Base-by-base conservation (phyloP, 306 rosid species). In the Trifolium pratense region DNA sequence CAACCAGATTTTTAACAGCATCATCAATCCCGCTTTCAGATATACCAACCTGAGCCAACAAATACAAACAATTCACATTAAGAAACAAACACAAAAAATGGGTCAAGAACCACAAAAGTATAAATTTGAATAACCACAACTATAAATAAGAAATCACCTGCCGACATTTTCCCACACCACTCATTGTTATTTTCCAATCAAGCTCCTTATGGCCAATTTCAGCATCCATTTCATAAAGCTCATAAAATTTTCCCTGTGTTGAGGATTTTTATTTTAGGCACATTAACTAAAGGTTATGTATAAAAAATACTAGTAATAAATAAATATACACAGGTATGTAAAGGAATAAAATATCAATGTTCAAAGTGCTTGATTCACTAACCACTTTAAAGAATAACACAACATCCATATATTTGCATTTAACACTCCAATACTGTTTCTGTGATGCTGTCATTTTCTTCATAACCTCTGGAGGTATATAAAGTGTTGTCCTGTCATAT, bases 151-250 rank as follows among this genome's bases (percentile, higher is more conserved):
- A 81, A 77, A 73, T 74, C 71, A 91, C 98, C 98, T 94, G 98
- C 68, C 96, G 92, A 62, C 98, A 94, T 84, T 91, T 94, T 76
- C 98, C 98, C 56, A 94, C 97, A 11, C 98, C 98, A 62, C 98
- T 91, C 9, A 94, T 73, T 64, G 97, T 94, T 66, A 94, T 88
- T 88, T 91, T 94, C 98, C 98, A 94, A 83, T 91, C 92, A 83
- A 91, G 98, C 87, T 94, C 98, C 84, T 91, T 94, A 75, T 91
- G 97, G 58, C 98, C 98, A 77, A 88, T 89, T 78, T 94, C 98
- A 81, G 98, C 97, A 85, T 94, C 97, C 72, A 87, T 61, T 86
- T 94, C 98, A 79, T 94, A 94, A 11, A 94, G 96, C 89, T 94
- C 97, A 62, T 94, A 94, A 80, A 94, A 94, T 57, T 94, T 91